Conservation (phyloP, 148 eudicot species). For the Camellia japonica region DNA sequence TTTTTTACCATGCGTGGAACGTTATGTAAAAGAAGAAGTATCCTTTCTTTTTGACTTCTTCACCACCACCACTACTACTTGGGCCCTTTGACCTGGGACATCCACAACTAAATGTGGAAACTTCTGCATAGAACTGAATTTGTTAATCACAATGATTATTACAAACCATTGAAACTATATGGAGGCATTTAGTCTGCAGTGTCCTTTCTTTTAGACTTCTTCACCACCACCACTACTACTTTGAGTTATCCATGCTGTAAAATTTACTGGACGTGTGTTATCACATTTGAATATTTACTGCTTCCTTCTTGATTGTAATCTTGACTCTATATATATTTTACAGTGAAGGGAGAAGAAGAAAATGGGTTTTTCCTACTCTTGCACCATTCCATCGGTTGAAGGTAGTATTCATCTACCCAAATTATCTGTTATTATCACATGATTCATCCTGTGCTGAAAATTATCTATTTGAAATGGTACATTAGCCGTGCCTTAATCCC, state of each 20-base stretch:
- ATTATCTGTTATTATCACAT: conserved; percentile 9
- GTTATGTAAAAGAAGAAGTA: too few species aligned
- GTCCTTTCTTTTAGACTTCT: neutral
- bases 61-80: too few species aligned
- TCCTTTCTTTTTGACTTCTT: too few species aligned
- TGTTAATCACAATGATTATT: neutral
- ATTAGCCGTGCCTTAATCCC: neutral
- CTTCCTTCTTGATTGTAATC: conserved; percentile 13
- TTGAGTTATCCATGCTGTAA: neutral
- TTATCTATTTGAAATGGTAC: neutral
- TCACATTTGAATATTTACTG: neutral
- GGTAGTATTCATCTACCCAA: conserved; percentile 37
- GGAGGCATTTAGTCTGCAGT: neutral
- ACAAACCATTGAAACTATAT: neutral
- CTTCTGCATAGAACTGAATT: neutral
- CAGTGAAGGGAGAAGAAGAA: conserved; percentile 98
- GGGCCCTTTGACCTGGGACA: neutral
- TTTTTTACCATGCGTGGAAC: neutral
- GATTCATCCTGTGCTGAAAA: neutral
- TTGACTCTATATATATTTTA: neutral
- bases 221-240: too few species aligned
- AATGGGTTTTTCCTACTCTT: conserved; percentile 90
- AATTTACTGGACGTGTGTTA: neutral
- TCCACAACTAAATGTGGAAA: neutral
- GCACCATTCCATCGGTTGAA: conserved; percentile 39